phyloP scores from a whole-genome alignment of 1,284 basidiomycete genomes.

The Ustilago tritici region DNA sequence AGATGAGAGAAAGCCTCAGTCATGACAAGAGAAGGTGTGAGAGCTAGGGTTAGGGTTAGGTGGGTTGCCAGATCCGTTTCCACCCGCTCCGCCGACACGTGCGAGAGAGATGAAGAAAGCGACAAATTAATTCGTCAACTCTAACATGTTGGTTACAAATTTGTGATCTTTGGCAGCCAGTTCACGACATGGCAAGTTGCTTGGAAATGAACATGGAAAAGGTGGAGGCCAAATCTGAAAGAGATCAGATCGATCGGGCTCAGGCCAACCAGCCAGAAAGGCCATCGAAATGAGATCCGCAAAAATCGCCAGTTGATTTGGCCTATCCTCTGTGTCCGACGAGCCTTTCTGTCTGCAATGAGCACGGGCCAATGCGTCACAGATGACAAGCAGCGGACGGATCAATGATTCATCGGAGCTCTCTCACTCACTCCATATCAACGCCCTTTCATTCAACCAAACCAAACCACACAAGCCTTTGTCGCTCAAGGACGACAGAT shows the following conservation, averaged over 20 bases:
- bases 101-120: background rate
- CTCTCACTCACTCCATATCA: background rate
- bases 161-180: background rate
- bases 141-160: no score
- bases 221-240: background rate
- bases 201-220: background rate
- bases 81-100: background rate
- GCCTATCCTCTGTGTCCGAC: background rate
- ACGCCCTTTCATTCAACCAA: slow-evolving; percentile 1
- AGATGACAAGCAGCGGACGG: no score
- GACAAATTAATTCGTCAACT: no score
- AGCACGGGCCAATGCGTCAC: background rate
- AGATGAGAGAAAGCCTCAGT: no score
- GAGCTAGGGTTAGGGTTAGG: no score
- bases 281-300: background rate
- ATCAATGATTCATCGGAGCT: no score
- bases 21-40: no score
- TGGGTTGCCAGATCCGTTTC: background rate
- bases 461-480: background rate
- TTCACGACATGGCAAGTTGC: background rate
- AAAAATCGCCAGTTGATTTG: background rate
- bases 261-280: background rate
- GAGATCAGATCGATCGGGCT: background rate
- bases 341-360: background rate
- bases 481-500: background rate